A percentile compares a stretch with the other conserved stretches of the same genome.
Evolutionary conservation across 2,329 filamentous ascomycete genomes (phyloP).

Genomic region (Microascus cirrosus): DNA sequence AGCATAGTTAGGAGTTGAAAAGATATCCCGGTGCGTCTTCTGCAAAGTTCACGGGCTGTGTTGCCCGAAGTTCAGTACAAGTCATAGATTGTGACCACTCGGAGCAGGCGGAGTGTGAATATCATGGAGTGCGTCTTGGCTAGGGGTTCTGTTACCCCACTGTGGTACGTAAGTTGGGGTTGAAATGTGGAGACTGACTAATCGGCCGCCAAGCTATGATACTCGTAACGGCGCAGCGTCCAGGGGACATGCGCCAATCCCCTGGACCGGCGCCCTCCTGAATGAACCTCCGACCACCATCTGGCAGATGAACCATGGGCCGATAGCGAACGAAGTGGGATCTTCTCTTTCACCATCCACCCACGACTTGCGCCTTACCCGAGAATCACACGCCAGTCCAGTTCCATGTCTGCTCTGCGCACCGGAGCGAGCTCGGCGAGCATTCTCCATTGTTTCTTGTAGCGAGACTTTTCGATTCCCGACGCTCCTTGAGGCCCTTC

Average conservation of each 20-base stretch:
- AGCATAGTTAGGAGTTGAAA: background rate
- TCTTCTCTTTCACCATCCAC: background rate
- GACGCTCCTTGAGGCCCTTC: background rate
- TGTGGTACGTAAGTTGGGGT: background rate
- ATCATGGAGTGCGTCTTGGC: background rate
- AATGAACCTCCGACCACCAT: background rate
- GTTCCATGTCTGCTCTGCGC: background rate
- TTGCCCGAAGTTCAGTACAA: no score
- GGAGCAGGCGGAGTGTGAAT: background rate
- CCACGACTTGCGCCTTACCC: background rate
- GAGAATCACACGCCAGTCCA: background rate
- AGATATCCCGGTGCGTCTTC: background rate
- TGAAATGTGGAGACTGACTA: background rate
- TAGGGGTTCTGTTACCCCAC: background rate
- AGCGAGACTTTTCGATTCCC: background rate
- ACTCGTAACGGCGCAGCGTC: background rate
- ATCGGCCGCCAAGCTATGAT: background rate
- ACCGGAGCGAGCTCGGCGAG: background rate
- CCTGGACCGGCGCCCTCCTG: background rate
- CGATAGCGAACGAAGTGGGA: background rate
- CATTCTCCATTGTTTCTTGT: background rate
- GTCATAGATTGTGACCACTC: no score
- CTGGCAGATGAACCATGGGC: background rate
- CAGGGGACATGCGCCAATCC: background rate
- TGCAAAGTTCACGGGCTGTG: no score